Conservation (phyloP, 305 asterid species). For the Galium porrigens region DNA sequence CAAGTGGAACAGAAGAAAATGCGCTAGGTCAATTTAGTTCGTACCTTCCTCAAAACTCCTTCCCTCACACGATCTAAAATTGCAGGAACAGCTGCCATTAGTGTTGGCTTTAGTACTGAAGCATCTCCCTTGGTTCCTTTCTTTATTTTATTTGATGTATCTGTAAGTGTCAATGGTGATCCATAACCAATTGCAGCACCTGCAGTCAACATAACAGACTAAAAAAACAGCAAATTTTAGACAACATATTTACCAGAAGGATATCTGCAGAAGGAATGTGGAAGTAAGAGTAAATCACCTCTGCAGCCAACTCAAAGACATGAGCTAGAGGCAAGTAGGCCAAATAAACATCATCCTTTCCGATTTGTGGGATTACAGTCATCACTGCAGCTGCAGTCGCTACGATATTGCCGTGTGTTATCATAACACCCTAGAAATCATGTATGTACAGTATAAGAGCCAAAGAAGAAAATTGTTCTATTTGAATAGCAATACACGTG, state of each 20-base stretch:
- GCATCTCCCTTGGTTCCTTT: slow-evolving; percentile 82
- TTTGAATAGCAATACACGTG: background rate
- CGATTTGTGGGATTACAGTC: slow-evolving; percentile 59
- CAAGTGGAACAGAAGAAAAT: background rate
- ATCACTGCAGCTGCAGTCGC: slow-evolving; percentile 78
- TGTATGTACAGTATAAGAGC: background rate
- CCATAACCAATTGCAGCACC: slow-evolving; percentile 78
- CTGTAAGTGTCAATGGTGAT: slow-evolving; percentile 64
- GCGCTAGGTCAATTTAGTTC: slow-evolving; percentile 6
- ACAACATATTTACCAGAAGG: slow-evolving; percentile 11
- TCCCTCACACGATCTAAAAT: slow-evolving; percentile 78
- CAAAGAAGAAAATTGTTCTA: background rate
- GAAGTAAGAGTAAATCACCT: slow-evolving; percentile 32
- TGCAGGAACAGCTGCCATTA: slow-evolving; percentile 81
- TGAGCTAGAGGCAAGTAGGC: slow-evolving; percentile 90
- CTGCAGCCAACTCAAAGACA: slow-evolving; percentile 81
- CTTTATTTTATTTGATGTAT: slow-evolving; percentile 71
- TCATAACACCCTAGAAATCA: slow-evolving; percentile 69
- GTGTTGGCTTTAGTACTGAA: slow-evolving; percentile 54
- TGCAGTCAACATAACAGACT: slow-evolving; percentile 69
- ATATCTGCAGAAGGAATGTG: slow-evolving; percentile 10
- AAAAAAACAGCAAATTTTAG: slow-evolving; percentile 23
- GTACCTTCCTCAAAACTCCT: slow-evolving; percentile 74
- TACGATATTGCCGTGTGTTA: slow-evolving; percentile 71
- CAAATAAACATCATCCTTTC: slow-evolving; percentile 53